Percentiles rank a stretch among this genome's conserved stretches.
Conservation (phyloP, 768 basidiomycete genomes). For the Suillus plorans region DNA sequence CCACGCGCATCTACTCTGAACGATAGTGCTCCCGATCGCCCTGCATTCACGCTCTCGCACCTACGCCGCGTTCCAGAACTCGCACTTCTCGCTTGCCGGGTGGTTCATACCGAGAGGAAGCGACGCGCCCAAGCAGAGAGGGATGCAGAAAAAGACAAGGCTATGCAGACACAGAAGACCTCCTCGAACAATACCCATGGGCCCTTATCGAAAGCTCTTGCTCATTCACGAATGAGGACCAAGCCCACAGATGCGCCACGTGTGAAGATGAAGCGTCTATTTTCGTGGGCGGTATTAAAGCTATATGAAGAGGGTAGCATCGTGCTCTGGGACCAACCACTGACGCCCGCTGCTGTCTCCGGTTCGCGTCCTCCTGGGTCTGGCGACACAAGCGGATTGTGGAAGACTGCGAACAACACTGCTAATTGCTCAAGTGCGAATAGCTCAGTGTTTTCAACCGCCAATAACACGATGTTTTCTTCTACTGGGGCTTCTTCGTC, state of each 20-base stretch:
- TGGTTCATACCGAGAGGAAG: constrained; percentile 60
- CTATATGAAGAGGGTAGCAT: constrained; percentile 73
- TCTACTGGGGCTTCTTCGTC: constrained; percentile 29
- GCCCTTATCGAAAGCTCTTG: neutral
- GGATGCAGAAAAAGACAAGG: constrained; percentile 39
- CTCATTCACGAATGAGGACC: neutral
- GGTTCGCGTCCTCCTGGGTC: constrained; percentile 7
- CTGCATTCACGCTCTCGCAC: constrained; percentile 65
- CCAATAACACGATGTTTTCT: constrained; percentile 26
- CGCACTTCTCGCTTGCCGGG: constrained; percentile 57
- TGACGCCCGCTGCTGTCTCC: constrained; percentile 20
- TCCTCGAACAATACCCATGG: neutral
- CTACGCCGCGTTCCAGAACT: constrained; percentile 78
- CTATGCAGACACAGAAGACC: neutral
- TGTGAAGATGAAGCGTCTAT: constrained; percentile 65
- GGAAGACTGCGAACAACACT: constrained; percentile 42
- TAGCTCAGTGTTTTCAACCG: constrained; percentile 17
- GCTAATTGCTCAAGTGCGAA: constrained; percentile 28
- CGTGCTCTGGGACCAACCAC: constrained; percentile 69
- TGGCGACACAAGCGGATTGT: constrained; percentile 38
- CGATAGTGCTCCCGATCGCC: neutral
- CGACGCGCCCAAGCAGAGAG: constrained; percentile 51
- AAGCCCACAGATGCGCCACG: constrained; percentile 22
- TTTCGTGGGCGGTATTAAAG: constrained; percentile 61
- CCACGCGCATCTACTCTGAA: neutral